Base-by-base conservation (phyloP, 2,329 filamentous ascomycete species). In the Raffaelea albimanens region DNA sequence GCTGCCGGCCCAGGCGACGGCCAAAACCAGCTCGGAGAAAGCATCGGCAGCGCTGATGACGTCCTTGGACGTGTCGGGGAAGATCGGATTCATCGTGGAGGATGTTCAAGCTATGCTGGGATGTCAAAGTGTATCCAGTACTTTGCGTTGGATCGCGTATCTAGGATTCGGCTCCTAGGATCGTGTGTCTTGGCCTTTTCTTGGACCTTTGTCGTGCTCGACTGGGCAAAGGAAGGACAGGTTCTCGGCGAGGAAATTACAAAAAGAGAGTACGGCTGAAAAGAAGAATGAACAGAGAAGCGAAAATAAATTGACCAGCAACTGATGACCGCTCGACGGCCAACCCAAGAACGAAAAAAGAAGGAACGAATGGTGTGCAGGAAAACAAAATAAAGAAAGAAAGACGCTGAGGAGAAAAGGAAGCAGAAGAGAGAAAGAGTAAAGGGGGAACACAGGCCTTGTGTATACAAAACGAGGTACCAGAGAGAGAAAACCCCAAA, bases 221-320 rank as follows among this genome's bases (percentile, higher is more conserved):
- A 16, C 31, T 34, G 31, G n/a, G 31, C 31, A 34, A 34, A 34
- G 31, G 16, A 9, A 34, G 16, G 16, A 16, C 31, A 34, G 16
- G 31, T 16, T 10, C 4, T 13, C 11, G 23, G 20, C 5, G 40
- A 43, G n/a, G 41, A 51, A 38, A 42, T 11, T 25, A 23, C 38
- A 43, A 22, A 40, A 31, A 38, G 34, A 33, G 42, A n/a, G 34
- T 19, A 19, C 8, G 5, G 10, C n/a, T 23, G 44, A 45, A 20
- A 18, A 31, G 25, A 16, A 16, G 5, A 38, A 49, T 2, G n/a
- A 8, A 25, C 2, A 33, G 20, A 33, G n/a, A 48, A 46, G 20
- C 45, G 29, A 46, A 40, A 31, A n/a, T n/a, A n/a, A 43, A 50
- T 54, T 53, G 53, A 48, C 52, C 52, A 54, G 52, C 52, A 54